Percentiles rank a stretch among this genome's conserved stretches.
phyloP scores from a whole-genome alignment of 768 basidiomycete species.

The Lanmaoa rubissima region DNA sequence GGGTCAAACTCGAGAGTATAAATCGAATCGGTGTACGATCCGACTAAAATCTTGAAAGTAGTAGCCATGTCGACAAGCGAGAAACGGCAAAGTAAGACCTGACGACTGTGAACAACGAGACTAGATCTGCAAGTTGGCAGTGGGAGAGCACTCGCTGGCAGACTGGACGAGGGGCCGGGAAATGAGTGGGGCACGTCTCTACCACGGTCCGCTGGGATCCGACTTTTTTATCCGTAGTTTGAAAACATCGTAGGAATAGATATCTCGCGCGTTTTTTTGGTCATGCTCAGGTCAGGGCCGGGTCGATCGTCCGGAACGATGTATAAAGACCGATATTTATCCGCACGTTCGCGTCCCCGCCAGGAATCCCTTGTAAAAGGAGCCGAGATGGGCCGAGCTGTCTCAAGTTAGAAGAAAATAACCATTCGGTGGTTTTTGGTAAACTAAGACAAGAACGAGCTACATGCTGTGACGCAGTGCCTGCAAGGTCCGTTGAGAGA shows the following conservation, averaged over 20 bases:
- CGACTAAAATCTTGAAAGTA: conserved; percentile 48
- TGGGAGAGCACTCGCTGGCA: too few relatives aligned
- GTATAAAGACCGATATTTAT: background rate
- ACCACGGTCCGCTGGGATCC: background rate
- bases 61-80: conserved; percentile 13
- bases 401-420: too few relatives aligned
- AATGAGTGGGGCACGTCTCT: background rate
- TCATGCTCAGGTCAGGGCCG: background rate
- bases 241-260: background rate
- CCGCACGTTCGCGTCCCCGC: background rate
- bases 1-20: conserved; percentile 65
- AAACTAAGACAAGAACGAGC: too few relatives aligned
- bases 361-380: background rate
- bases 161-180: background rate
- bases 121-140: too few relatives aligned
- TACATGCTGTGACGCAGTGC: too few relatives aligned
- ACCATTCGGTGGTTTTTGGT: too few relatives aligned
- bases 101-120: too few relatives aligned
- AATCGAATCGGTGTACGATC: conserved; percentile 64
- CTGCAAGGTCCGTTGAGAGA: too few relatives aligned
- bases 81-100: background rate
- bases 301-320: background rate
- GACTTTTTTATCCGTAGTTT: background rate
- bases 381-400: background rate
- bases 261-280: background rate